Percentiles rank a stretch among this genome's conserved stretches.
These are phyloP conservation scores for Cystobasidiopsis lactophilus DNA, from an alignment of 768 basidiomycete species.

Conservation along the genomic window DNA sequence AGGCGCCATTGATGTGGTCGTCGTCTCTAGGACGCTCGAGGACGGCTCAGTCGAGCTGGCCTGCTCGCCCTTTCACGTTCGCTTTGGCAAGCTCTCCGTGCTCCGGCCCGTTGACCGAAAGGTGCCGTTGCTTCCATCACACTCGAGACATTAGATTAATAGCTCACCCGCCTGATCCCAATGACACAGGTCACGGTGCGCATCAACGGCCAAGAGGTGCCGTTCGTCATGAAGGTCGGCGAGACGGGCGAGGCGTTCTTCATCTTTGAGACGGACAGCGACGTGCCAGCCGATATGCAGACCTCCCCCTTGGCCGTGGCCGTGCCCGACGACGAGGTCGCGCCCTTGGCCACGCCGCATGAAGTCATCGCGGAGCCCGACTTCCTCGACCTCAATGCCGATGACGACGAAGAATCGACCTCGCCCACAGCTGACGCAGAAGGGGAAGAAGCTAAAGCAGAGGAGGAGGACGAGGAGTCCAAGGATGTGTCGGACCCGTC, in stretches of 20 bases:
- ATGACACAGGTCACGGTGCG: conserved; percentile 54
- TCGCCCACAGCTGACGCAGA: too few relatives aligned
- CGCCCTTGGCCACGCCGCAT: not conserved
- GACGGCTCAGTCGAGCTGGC: conserved; percentile 38
- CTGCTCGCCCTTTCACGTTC: conserved; percentile 89
- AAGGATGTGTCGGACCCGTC: not conserved
- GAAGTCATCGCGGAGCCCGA: conserved; percentile 32
- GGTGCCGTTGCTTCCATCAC: conserved; percentile 27
- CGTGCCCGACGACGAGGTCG: conserved; percentile 1
- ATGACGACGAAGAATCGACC: not conserved
- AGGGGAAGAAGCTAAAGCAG: conserved; percentile 5
- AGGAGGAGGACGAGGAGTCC: not conserved
- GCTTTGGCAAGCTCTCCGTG: conserved; percentile 94
- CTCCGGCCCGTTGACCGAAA: conserved; percentile 82
- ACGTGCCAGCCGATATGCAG: conserved; percentile 76
- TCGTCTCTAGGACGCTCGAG: conserved; percentile 51
- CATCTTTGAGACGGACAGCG: conserved; percentile 86
- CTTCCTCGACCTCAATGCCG: conserved; percentile 59
- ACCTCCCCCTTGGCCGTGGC: conserved; percentile 61
- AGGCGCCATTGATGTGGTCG: conserved; percentile 99
- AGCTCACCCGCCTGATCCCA: not conserved
- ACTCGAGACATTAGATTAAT: not conserved
- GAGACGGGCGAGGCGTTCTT: conserved; percentile 99
- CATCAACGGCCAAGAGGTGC: conserved; percentile 65
- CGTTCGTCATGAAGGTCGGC: conserved; percentile 94